Conservation (phyloP, 225 moss, liverwort and hornwort genomes). For the Rhytidiadelphus loreus region DNA sequence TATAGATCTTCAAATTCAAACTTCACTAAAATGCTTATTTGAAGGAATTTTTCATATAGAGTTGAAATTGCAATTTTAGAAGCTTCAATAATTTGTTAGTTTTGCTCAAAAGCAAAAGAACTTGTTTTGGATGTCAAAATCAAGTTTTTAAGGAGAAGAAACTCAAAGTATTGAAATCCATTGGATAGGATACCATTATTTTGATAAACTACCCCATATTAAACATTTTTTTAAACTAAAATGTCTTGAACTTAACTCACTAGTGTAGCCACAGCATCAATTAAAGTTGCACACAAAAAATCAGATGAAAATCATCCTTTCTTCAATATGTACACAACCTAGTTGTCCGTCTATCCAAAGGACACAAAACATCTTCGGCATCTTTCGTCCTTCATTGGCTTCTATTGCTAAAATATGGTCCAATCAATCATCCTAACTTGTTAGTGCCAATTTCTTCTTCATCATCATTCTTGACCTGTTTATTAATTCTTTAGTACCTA, state of each 20-base stretch:
- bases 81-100: too few species aligned
- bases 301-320: background rate
- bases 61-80: too few species aligned
- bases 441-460: background rate
- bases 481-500: background rate
- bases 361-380: too few species aligned
- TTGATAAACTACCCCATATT: background rate
- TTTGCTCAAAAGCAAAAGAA: background rate
- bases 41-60: too few species aligned
- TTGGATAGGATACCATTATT: too few species aligned
- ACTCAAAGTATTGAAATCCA: too few species aligned
- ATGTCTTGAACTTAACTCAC: background rate
- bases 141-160: accelerated
- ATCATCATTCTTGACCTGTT: background rate
- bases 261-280: background rate
- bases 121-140: background rate
- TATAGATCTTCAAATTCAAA: too few species aligned
- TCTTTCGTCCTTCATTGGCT: too few species aligned
- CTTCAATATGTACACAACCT: background rate
- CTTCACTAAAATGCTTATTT: too few species aligned
- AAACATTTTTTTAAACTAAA: background rate
- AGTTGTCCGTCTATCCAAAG: too few species aligned
- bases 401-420: too few species aligned
- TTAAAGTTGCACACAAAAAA: too few species aligned
- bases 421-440: background rate